Evolutionary conservation across 805 yeast genomes (phyloP).

Genomic region (Hanseniaspora meyeri): DNA sequence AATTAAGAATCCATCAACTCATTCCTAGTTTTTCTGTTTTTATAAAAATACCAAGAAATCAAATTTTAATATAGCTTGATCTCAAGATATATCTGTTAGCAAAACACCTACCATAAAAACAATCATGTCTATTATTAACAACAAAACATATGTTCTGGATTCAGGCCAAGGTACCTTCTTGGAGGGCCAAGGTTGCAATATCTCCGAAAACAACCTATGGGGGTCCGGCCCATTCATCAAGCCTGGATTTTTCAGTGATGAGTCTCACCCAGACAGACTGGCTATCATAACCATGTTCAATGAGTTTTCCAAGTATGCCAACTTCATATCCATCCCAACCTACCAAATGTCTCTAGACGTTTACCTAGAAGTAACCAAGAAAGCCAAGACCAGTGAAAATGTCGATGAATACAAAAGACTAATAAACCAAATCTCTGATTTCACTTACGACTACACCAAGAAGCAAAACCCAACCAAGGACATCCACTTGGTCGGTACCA

Average conservation of each 20-base stretch:
- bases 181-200: constrained; percentile 1
- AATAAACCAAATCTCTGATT: constrained; percentile 19
- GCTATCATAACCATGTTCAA: not conserved
- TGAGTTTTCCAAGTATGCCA: not conserved
- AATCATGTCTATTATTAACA: not conserved
- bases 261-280: not conserved
- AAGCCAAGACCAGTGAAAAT: constrained; percentile 7
- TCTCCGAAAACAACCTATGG: constrained; percentile 3
- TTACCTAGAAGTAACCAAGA: not conserved
- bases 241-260: not conserved
- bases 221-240: constrained; percentile 7
- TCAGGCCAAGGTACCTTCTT: constrained; percentile 8
- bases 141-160: not conserved
- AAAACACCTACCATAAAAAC: not conserved
- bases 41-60: too few relatives aligned
- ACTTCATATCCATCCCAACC: constrained; percentile 8
- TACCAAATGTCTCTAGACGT: not conserved
- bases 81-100: too few relatives aligned
- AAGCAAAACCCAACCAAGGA: not conserved
- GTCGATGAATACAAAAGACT: constrained; percentile 19
- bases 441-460: constrained; percentile 9
- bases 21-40: too few relatives aligned
- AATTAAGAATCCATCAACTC: too few relatives aligned
- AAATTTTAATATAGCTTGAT: too few relatives aligned
- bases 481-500: constrained; percentile 34